Evolutionary conservation across 1,139 yeast species (phyloP).

Genomic region (Chernovozyma sophiae-reginae): DNA sequence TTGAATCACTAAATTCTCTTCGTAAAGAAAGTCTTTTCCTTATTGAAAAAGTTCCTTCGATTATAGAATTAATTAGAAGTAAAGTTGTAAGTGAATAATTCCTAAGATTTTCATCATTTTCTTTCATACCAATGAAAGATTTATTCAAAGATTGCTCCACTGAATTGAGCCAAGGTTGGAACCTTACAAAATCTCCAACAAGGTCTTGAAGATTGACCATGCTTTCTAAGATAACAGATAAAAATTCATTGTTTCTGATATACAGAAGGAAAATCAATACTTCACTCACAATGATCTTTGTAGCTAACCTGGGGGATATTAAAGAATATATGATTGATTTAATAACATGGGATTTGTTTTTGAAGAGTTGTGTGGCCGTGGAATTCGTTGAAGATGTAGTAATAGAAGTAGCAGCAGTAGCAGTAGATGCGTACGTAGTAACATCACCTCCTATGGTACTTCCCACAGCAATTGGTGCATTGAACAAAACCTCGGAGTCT

Average conservation of each 20-base stretch:
- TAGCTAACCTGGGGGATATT: constrained; percentile 38
- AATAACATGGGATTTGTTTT: constrained; percentile 29
- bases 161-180: constrained; percentile 41
- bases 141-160: constrained; percentile 19
- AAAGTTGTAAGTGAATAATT: constrained; percentile 45
- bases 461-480: constrained; percentile 5
- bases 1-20: constrained; percentile 38
- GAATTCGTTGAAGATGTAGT: constrained; percentile 1
- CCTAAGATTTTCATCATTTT: constrained; percentile 22
- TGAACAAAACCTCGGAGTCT: constrained; percentile 8
- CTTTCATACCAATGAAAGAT: constrained; percentile 28
- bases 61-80: constrained; percentile 39
- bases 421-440: neutral
- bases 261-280: constrained; percentile 36
- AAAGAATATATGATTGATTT: constrained; percentile 36
- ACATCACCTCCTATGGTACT: neutral
- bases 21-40: constrained; percentile 32
- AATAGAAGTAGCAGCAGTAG: neutral
- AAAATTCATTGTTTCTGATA: constrained; percentile 19
- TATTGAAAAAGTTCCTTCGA: constrained; percentile 31
- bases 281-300: constrained; percentile 42
- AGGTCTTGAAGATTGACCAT: constrained; percentile 33
- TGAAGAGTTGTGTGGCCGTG: constrained; percentile 4
- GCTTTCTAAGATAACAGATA: constrained; percentile 29
- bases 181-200: constrained; percentile 32